phyloP scores from a whole-genome alignment of 2,329 filamentous ascomycete species.

The Penicillium sp. region DNA sequence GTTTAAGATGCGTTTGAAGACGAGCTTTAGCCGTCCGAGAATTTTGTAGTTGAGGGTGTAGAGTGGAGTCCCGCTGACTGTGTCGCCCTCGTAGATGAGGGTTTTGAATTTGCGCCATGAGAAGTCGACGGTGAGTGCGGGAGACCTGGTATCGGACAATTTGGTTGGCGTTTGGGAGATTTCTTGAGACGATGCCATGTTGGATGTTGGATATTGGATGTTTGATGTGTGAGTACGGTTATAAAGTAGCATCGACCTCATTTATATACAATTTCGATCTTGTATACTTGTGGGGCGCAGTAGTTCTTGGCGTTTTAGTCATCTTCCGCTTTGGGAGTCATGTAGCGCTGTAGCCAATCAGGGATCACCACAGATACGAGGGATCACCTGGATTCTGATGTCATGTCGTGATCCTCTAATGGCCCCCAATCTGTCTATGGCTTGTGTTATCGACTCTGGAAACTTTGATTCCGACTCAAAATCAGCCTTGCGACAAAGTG shows the following conservation, averaged over 20 bases:
- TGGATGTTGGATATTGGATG: background rate
- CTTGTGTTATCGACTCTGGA: background rate
- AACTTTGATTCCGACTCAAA: background rate
- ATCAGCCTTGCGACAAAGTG: background rate
- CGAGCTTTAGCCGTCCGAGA: background rate
- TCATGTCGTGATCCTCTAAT: slow-evolving; percentile 9
- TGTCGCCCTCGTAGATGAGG: slow-evolving; percentile 18
- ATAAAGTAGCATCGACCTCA: too few relatives aligned
- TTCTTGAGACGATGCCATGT: background rate
- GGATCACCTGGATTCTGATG: slow-evolving; percentile 10
- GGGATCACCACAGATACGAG: background rate
- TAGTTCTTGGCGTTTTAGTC: slow-evolving; percentile 1
- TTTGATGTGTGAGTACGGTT: background rate
- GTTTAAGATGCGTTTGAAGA: background rate
- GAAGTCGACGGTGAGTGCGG: slow-evolving; percentile 23
- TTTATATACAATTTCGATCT: too few relatives aligned
- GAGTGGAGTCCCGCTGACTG: background rate
- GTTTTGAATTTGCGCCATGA: slow-evolving; percentile 26
- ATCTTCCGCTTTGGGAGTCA: background rate
- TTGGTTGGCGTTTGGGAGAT: background rate
- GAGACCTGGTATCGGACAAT: background rate
- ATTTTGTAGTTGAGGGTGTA: background rate
- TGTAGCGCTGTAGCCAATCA: slow-evolving; percentile 6
- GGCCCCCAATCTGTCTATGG: background rate
- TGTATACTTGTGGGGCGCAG: slow-evolving; percentile 1